A percentile compares a stretch with the other conserved stretches of the same genome.
phyloP scores from a whole-genome alignment of 1,284 basidiomycete species.

The Sanghuangporus weigelae region DNA sequence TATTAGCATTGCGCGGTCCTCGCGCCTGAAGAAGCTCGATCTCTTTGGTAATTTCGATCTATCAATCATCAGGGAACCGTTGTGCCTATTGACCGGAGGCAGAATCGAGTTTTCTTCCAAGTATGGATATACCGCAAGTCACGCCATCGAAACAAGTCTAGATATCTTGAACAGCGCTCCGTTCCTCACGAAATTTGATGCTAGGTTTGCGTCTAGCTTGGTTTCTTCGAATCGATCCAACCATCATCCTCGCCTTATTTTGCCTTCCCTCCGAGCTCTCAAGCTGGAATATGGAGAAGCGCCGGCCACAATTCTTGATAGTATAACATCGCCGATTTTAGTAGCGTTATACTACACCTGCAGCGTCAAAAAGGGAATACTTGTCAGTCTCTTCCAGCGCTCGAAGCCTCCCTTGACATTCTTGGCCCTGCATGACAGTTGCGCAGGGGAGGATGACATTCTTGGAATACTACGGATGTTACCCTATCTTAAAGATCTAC shows the following conservation, averaged over 20 bases:
- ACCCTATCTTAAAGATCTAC: not conserved
- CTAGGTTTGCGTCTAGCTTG: not conserved
- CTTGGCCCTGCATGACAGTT: not conserved
- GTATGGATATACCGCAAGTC: not conserved
- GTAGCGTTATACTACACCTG: not conserved
- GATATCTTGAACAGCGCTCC: not conserved
- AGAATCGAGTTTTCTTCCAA: not conserved
- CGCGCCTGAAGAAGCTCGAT: not conserved
- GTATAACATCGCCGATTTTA: not conserved
- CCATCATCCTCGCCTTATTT: not conserved
- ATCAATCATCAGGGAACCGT: not conserved
- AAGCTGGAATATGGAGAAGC: not conserved
- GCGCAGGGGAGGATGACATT: not conserved
- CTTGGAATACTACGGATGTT: not conserved
- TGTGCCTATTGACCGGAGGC: not conserved
- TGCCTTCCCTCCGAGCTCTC: not conserved
- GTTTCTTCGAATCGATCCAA: not conserved
- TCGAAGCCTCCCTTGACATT: not conserved
- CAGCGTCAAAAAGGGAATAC: not conserved
- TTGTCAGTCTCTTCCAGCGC: not conserved
- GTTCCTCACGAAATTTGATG: not conserved
- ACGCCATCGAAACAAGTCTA: not conserved
- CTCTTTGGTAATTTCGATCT: not conserved
- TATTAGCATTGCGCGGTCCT: not conserved
- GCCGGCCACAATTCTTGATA: not conserved